Conservation (phyloP, 441 rosid genomes). For the Biscutella auriculata region DNA sequence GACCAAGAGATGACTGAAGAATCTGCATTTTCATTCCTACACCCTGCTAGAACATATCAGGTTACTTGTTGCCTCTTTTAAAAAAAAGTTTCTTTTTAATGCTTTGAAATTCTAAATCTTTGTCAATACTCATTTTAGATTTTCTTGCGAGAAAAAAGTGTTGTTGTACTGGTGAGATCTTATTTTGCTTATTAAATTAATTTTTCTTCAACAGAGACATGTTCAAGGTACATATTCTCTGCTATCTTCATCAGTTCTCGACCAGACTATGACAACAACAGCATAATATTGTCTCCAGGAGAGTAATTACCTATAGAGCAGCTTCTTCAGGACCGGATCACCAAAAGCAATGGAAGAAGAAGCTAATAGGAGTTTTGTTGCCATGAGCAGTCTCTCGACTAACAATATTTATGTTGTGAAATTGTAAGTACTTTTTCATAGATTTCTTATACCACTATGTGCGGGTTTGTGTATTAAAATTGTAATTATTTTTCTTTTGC, state of each 20-base stretch:
- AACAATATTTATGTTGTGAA: too few relatives aligned
- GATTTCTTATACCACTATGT: too few relatives aligned
- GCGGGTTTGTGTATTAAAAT: too few relatives aligned
- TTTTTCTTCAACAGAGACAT: background rate
- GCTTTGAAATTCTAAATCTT: too few relatives aligned
- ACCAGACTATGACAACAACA: background rate
- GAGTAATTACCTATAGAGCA: background rate
- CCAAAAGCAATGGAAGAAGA: constrained; percentile 39
- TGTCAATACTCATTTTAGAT: background rate
- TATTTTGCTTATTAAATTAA: background rate
- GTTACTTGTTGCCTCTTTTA: constrained; percentile 15
- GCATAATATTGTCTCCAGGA: background rate
- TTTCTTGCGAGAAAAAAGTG: too few relatives aligned
- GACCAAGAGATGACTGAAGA: too few relatives aligned
- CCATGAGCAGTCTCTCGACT: constrained; percentile 53
- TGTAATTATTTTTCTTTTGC: too few relatives aligned
- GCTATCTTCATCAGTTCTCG: background rate
- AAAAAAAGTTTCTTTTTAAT: too few relatives aligned
- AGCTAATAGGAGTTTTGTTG: constrained; percentile 24
- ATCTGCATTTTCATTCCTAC: too few relatives aligned
- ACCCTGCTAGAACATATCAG: constrained; percentile 22
- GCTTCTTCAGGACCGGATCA: constrained; percentile 5
- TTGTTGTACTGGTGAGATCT: background rate
- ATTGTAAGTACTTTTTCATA: too few relatives aligned
- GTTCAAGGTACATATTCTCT: background rate